Percentiles rank a stretch among this genome's conserved stretches.
Evolutionary conservation across 2,329 filamentous ascomycete genomes (phyloP).

Genomic region (Pseudovirgaria hyperparasitica): DNA sequence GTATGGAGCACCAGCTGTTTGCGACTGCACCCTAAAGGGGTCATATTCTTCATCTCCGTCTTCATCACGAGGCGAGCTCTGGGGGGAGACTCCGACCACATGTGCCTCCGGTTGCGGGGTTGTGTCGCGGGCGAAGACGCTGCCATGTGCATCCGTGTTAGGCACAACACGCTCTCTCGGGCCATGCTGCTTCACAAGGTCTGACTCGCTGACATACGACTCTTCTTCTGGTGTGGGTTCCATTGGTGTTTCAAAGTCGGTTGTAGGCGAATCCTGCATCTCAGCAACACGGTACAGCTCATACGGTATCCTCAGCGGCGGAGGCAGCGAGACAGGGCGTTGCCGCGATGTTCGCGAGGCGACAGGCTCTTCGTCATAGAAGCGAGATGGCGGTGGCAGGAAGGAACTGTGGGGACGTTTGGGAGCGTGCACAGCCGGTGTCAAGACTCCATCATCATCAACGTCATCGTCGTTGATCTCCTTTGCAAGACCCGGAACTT

Average conservation of each 20-base stretch:
- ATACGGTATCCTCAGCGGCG: too few species aligned
- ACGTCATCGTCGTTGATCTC: slow-evolving; percentile 46
- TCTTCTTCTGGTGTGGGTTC: background rate
- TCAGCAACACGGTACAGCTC: background rate
- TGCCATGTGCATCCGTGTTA: too few species aligned
- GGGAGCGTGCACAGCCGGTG: slow-evolving; percentile 11
- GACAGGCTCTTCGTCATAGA: slow-evolving; percentile 8
- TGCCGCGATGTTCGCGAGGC: slow-evolving; percentile 7
- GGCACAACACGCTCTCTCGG: background rate
- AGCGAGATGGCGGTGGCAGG: slow-evolving; percentile 13
- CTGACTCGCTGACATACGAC: background rate
- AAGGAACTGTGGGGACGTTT: slow-evolving; percentile 19
- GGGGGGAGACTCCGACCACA: too few species aligned
- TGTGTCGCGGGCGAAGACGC: too few species aligned
- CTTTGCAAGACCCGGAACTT: slow-evolving; percentile 57
- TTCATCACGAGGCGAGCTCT: too few species aligned
- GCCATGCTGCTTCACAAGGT: background rate
- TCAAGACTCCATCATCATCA: slow-evolving; percentile 13
- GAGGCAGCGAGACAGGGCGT: slow-evolving; percentile 20
- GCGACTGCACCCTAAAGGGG: too few species aligned
- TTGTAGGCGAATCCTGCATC: background rate
- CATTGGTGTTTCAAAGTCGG: slow-evolving; percentile 1
- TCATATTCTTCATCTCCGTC: too few species aligned
- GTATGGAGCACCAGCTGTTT: too few species aligned
- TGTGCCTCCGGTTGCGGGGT: too few species aligned